Evolutionary conservation across 192 early-diverging fungal genomes (phyloP).

Genomic region (Jimgerdemannia flammicorona): DNA sequence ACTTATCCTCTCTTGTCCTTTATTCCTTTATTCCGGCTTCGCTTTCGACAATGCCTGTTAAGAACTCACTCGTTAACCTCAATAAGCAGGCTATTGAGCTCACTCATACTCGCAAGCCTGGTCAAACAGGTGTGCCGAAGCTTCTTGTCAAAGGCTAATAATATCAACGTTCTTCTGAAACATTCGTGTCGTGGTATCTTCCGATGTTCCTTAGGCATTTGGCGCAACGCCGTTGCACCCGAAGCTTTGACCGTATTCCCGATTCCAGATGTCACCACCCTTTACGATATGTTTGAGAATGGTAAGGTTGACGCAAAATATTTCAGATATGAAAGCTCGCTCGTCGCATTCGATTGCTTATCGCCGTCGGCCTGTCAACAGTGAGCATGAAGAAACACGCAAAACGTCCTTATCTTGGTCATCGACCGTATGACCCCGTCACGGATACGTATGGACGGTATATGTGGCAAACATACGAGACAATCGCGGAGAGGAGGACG

Average conservation of each 20-base stretch:
- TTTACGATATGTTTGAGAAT: not conserved
- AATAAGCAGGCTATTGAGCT: not conserved
- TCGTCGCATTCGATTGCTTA: too few species aligned
- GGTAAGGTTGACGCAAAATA: not conserved
- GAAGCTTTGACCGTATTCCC: not conserved
- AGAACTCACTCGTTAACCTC: not conserved
- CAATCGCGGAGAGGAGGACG: slow-evolving; percentile 47
- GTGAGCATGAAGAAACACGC: too few species aligned
- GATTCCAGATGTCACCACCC: not conserved
- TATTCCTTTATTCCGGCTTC: not conserved
- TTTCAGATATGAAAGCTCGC: too few species aligned
- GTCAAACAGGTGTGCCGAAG: not conserved
- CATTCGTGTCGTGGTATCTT: too few species aligned
- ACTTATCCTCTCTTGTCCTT: not conserved
- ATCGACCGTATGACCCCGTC: slow-evolving; percentile 52
- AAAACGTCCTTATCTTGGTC: slow-evolving; percentile 44
- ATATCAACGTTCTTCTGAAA: too few species aligned
- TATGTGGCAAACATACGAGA: slow-evolving; percentile 61
- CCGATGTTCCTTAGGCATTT: not conserved
- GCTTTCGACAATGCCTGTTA: not conserved
- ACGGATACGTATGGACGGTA: slow-evolving; percentile 57
- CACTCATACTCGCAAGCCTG: not conserved
- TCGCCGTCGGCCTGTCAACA: too few species aligned
- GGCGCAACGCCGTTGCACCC: not conserved
- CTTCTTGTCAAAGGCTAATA: too few species aligned